These are phyloP conservation scores for Fusarium coffeatum DNA, from an alignment of 2,329 filamentous ascomycete species.

Conservation along the genomic window DNA sequence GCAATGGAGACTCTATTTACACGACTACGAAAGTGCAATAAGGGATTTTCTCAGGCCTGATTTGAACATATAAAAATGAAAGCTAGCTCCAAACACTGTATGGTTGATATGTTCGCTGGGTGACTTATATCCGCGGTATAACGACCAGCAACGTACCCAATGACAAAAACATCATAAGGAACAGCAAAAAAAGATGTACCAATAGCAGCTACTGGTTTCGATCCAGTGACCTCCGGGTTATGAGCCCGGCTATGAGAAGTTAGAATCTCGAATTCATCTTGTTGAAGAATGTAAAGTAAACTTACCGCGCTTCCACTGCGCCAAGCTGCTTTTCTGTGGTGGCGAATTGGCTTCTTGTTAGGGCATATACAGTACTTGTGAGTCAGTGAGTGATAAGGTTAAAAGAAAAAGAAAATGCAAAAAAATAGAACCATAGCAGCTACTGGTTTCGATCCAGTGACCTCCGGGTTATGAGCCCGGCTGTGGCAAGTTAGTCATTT, in stretches of 20 bases:
- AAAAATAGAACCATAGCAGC: slow-evolving; percentile 14
- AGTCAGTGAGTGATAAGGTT: not conserved
- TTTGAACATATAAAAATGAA: not conserved
- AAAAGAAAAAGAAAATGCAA: not conserved
- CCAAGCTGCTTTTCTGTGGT: slow-evolving; percentile 37
- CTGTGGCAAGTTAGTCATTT: slow-evolving; percentile 9
- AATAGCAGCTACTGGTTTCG: slow-evolving; percentile 19
- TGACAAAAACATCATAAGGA: not conserved
- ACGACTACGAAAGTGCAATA: not conserved
- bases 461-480: slow-evolving; percentile 45
- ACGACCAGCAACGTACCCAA: not conserved
- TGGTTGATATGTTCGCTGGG: not conserved
- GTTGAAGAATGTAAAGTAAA: not conserved
- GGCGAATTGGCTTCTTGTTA: not conserved
- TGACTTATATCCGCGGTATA: not conserved
- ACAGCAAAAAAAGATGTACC: slow-evolving; percentile 7
- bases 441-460: slow-evolving; percentile 21
- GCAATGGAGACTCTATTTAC: not conserved
- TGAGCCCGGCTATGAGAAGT: slow-evolving; percentile 38
- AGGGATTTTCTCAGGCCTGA: not conserved
- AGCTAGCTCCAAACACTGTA: not conserved
- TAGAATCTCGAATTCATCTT: not conserved
- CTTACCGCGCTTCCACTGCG: slow-evolving; percentile 39
- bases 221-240: slow-evolving; percentile 37
- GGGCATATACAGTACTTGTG: not conserved